Percentiles rank a stretch among this genome's conserved stretches.
Evolutionary conservation across 2,329 filamentous ascomycete species (phyloP).

Genomic region (Calonectria honghensis): DNA sequence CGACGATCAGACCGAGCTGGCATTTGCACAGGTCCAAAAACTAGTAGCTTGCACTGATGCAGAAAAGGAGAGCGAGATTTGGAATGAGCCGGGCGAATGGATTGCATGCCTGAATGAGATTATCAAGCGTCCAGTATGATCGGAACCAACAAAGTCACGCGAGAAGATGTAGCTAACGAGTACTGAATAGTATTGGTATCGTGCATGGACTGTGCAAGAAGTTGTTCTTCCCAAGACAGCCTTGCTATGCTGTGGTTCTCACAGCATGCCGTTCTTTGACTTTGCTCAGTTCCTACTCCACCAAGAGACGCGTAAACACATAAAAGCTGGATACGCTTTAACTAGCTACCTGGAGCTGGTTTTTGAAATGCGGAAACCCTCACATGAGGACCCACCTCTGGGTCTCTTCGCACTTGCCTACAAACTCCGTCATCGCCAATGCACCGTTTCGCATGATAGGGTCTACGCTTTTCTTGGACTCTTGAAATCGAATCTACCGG

Average conservation of each 20-base stretch:
- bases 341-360: slow-evolving; percentile 33
- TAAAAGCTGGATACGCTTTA: slow-evolving; percentile 32
- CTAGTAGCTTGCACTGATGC: slow-evolving; percentile 20
- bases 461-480: slow-evolving; percentile 38
- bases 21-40: slow-evolving; percentile 27
- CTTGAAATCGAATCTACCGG: slow-evolving; percentile 5
- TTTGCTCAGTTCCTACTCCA: slow-evolving; percentile 35
- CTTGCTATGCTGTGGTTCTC: slow-evolving; percentile 26
- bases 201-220: slow-evolving; percentile 39
- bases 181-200: slow-evolving; percentile 22
- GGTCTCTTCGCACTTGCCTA: slow-evolving; percentile 41
- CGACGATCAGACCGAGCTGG: slow-evolving; percentile 28
- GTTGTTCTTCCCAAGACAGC: slow-evolving; percentile 34
- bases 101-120: slow-evolving; percentile 36
- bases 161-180: neutral
- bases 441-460: slow-evolving; percentile 34
- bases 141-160: no score
- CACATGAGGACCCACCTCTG: slow-evolving; percentile 29
- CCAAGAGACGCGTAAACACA: slow-evolving; percentile 7
- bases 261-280: slow-evolving; percentile 36
- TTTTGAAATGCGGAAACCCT: slow-evolving; percentile 33
- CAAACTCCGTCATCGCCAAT: slow-evolving; percentile 38
- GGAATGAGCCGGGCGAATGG: slow-evolving; percentile 33
- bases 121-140: slow-evolving; percentile 30
- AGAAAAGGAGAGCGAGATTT: slow-evolving; percentile 19